These are phyloP conservation scores for Paspalum vaginatum DNA, from an alignment of 176 grass and related monocot species.

Conservation along the genomic window DNA sequence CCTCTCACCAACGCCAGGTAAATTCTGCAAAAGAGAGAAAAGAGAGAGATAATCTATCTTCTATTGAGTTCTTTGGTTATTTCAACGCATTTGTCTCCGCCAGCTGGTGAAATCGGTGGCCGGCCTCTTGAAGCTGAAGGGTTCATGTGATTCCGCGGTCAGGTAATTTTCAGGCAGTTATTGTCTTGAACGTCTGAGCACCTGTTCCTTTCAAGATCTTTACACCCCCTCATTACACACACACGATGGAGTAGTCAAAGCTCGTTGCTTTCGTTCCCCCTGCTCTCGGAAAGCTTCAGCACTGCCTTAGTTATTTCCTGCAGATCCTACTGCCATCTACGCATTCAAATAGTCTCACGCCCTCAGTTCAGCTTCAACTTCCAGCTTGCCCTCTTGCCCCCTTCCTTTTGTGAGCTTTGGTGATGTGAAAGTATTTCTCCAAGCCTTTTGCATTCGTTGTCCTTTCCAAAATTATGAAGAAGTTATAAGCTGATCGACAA, in stretches of 20 bases:
- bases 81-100: not conserved
- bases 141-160: conserved; percentile 24
- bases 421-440: conserved; percentile 28
- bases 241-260: conserved; percentile 61
- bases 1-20: conserved; percentile 40
- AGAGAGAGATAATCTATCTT: conserved; percentile 12
- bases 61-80: conserved; percentile 35
- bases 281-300: conserved; percentile 53
- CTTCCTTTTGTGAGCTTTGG: conserved; percentile 26
- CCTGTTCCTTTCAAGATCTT: conserved; percentile 64
- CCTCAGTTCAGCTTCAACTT: no score
- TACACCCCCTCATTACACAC: conserved; percentile 42
- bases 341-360: conserved; percentile 49
- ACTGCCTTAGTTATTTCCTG: conserved; percentile 47
- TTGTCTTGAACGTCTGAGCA: conserved; percentile 37
- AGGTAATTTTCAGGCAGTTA: conserved; percentile 63
- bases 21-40: not conserved
- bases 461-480: conserved; percentile 26
- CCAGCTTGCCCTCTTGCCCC: conserved; percentile 13
- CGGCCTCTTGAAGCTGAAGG: conserved; percentile 16
- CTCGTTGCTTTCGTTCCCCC: conserved; percentile 54
- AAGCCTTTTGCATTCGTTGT: conserved; percentile 10
- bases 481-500: conserved; percentile 17
- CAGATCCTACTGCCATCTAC: conserved; percentile 55
- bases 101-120: conserved; percentile 39